Conservation (phyloP, 805 yeast genomes). For the Torulaspora indica region DNA sequence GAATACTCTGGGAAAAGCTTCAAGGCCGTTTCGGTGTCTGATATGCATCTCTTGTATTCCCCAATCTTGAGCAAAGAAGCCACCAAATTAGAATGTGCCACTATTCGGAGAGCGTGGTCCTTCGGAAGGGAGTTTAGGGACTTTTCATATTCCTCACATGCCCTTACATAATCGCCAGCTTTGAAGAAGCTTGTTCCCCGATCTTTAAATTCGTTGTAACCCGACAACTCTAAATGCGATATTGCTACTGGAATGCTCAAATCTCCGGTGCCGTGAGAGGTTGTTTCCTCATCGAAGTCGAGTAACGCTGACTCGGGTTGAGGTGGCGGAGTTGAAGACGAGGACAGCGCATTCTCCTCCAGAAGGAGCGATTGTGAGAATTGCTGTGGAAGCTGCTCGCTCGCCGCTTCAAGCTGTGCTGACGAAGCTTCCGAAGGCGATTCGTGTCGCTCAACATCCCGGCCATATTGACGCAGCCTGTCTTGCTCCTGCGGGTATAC, state of each 20-base stretch:
- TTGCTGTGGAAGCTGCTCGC: constrained; percentile 14
- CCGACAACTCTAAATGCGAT: constrained; percentile 30
- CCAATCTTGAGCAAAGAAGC: constrained; percentile 65
- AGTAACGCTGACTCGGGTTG: constrained; percentile 11
- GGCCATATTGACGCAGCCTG: background rate
- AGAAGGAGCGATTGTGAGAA: constrained; percentile 7
- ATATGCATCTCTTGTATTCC: constrained; percentile 43
- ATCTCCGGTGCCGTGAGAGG: background rate
- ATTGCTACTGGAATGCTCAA: constrained; percentile 18
- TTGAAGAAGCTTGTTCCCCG: constrained; percentile 62
- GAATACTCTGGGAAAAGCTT: constrained; percentile 35
- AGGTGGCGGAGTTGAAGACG: constrained; percentile 1
- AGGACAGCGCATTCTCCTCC: background rate
- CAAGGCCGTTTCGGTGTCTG: constrained; percentile 33
- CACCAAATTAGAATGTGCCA: constrained; percentile 73
- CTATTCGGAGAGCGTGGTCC: constrained; percentile 58
- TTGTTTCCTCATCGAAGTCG: constrained; percentile 18
- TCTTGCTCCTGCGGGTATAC: constrained; percentile 24
- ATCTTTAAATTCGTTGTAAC: constrained; percentile 45
- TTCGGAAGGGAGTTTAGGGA: constrained; percentile 56
- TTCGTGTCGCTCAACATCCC: background rate
- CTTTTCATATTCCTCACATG: constrained; percentile 56
- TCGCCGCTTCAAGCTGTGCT: background rate
- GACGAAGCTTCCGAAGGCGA: background rate
- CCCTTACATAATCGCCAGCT: constrained; percentile 75